phyloP scores from a whole-genome alignment of 768 basidiomycete species.

The Cyathus striatus region DNA sequence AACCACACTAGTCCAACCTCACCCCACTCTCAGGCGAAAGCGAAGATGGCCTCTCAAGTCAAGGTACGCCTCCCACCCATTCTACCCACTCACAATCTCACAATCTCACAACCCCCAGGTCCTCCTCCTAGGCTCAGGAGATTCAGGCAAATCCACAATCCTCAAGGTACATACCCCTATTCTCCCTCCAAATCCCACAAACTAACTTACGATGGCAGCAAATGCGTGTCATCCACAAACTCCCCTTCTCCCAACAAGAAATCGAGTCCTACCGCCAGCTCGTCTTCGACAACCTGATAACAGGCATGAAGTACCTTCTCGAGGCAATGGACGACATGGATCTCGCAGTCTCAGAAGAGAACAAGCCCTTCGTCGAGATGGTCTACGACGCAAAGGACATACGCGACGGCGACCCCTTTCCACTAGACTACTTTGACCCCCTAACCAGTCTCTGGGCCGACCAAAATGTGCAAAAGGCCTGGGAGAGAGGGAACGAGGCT shows the following conservation, averaged over 20 bases:
- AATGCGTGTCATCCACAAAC: slow-evolving; percentile 93
- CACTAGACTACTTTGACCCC: slow-evolving; percentile 57
- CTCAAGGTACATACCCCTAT: slow-evolving; percentile 52
- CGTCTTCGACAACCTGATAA: slow-evolving; percentile 87
- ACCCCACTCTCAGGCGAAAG: slow-evolving; percentile 53
- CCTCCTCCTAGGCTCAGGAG: slow-evolving; percentile 86
- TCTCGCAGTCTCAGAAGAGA: slow-evolving; percentile 62
- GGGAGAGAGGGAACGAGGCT: slow-evolving; percentile 81
- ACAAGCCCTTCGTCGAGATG: slow-evolving; percentile 51
- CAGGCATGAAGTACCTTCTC: slow-evolving; percentile 77
- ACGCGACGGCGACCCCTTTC: slow-evolving; percentile 78
- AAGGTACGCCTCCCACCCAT: slow-evolving; percentile 44
- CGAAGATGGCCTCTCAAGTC: slow-evolving; percentile 65
- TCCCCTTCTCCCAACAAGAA: slow-evolving; percentile 79
- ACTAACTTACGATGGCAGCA: slow-evolving; percentile 45
- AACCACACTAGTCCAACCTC: background rate
- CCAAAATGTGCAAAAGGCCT: slow-evolving; percentile 68
- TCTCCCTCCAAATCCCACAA: background rate
- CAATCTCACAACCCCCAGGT: slow-evolving; percentile 42
- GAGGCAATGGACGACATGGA: slow-evolving; percentile 90
- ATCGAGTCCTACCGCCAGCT: slow-evolving; percentile 88
- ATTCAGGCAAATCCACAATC: slow-evolving; percentile 90
- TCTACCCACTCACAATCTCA: background rate
- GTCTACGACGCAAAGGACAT: slow-evolving; percentile 70
- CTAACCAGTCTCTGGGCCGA: slow-evolving; percentile 77